A percentile compares a stretch with the other conserved stretches of the same genome.
These are phyloP conservation scores for Eucalyptus pumila DNA, from an alignment of 345 rosid genomes.

Conservation along the genomic window DNA sequence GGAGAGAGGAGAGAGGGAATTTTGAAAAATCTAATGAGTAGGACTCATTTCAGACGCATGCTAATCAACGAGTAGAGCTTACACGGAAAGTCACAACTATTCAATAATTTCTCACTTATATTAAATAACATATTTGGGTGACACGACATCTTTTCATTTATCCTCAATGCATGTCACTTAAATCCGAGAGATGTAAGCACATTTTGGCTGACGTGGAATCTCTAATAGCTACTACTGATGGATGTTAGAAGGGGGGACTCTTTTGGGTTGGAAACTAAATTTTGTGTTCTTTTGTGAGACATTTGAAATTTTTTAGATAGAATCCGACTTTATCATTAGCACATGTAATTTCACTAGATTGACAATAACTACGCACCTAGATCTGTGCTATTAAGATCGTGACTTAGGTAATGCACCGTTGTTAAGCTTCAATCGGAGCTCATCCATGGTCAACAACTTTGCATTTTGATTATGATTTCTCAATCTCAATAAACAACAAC, in stretches of 20 bases:
- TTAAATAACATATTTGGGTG: not conserved
- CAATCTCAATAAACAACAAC: no score
- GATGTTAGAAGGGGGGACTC: not conserved
- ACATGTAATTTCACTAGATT: not conserved
- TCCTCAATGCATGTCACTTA: not conserved
- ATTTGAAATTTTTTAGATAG: not conserved
- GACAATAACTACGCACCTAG: not conserved
- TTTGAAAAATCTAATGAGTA: no score
- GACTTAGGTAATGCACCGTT: not conserved
- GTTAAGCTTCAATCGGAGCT: not conserved
- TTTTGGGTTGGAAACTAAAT: not conserved
- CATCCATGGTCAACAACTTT: not conserved
- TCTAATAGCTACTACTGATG: not conserved
- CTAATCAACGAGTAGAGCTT: no score
- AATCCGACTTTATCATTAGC: not conserved
- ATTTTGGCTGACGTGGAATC: no score
- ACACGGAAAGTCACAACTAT: no score
- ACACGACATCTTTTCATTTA: not conserved
- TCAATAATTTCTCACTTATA: not conserved
- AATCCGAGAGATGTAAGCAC: not conserved
- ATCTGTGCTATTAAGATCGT: not conserved
- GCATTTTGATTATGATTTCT: not conserved
- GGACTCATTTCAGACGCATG: no score
- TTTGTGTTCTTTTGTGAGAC: not conserved
- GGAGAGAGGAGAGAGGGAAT: no score